Percentiles rank a stretch among this genome's conserved stretches.
These are phyloP conservation scores for Lipomyces spencermartinsiae DNA, from an alignment of 805 yeast species.

Conservation along the genomic window DNA sequence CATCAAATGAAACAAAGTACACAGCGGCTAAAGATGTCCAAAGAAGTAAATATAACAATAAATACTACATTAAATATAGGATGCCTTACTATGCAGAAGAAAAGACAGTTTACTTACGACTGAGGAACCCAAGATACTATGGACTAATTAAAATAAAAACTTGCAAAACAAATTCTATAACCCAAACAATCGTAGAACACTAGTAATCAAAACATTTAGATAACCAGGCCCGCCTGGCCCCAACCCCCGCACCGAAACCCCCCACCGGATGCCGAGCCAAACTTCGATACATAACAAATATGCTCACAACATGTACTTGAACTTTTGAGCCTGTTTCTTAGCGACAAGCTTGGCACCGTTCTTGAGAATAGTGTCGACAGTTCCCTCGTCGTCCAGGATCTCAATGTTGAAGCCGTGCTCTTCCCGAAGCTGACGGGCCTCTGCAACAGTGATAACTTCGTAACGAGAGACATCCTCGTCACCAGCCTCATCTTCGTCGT, in stretches of 20 bases:
- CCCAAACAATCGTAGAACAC: neutral
- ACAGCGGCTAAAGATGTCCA: neutral
- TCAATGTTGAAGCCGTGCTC: slow-evolving; percentile 36
- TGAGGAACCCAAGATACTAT: neutral
- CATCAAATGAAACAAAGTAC: neutral
- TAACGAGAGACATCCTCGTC: slow-evolving; percentile 31
- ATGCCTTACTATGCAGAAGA: neutral
- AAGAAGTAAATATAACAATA: neutral
- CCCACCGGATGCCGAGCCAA: neutral
- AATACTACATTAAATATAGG: neutral
- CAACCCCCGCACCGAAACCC: neutral
- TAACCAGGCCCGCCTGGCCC: neutral
- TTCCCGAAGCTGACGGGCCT: slow-evolving; percentile 36
- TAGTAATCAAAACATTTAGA: neutral
- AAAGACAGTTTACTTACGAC: neutral
- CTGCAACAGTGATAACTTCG: slow-evolving; percentile 31
- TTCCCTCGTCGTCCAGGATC: slow-evolving; percentile 33
- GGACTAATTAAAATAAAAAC: neutral
- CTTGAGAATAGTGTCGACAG: slow-evolving; percentile 30
- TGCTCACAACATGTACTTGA: slow-evolving; percentile 32
- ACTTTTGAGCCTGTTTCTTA: slow-evolving; percentile 26
- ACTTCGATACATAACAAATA: neutral
- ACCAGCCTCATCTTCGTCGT: slow-evolving; percentile 30
- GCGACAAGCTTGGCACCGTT: slow-evolving; percentile 32
- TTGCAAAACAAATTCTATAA: slow-evolving; percentile 1